A percentile compares a stretch with the other conserved stretches of the same genome.
Evolutionary conservation across 805 yeast species (phyloP).

Genomic region (Huiozyma sinensis): DNA sequence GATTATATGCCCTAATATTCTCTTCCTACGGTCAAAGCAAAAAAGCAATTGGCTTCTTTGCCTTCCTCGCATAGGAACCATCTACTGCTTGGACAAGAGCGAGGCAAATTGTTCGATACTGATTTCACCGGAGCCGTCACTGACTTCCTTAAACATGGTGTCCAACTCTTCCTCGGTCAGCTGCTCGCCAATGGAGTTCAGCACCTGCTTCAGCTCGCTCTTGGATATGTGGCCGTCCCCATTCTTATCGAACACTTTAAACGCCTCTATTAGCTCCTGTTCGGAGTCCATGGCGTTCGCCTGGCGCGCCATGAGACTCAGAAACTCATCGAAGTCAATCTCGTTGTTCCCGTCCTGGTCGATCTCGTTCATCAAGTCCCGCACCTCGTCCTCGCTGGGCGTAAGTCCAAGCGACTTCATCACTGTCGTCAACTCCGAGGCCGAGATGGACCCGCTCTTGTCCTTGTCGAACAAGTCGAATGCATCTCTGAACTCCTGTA

Average conservation of each 20-base stretch:
- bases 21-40: too few species aligned
- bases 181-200: slow-evolving; percentile 94
- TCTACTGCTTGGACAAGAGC: slow-evolving; percentile 56
- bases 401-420: slow-evolving; percentile 98
- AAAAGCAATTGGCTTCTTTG: too few species aligned
- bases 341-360: slow-evolving; percentile 90
- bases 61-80: too few species aligned
- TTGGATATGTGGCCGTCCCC: slow-evolving; percentile 95
- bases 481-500: slow-evolving; percentile 93
- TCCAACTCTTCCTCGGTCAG: slow-evolving; percentile 92
- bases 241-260: slow-evolving; percentile 90
- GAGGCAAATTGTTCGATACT: slow-evolving; percentile 93
- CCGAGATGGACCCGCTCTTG: slow-evolving; percentile 91
- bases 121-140: slow-evolving; percentile 91
- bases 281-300: slow-evolving; percentile 93
- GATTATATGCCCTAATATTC: too few species aligned
- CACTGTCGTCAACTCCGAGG: slow-evolving; percentile 89
- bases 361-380: slow-evolving; percentile 93
- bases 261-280: slow-evolving; percentile 94
- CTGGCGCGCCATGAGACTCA: slow-evolving; percentile 80
- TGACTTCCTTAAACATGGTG: slow-evolving; percentile 91
- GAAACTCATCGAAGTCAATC: slow-evolving; percentile 71
- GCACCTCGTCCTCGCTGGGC: slow-evolving; percentile 87
- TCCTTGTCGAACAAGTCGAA: slow-evolving; percentile 93
- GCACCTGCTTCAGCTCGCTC: slow-evolving; percentile 88